Evolutionary conservation across 768 basidiomycete species (phyloP), one percentile per base, ranked within the genome.

Genomic region (Hericium alpestre): DNA sequence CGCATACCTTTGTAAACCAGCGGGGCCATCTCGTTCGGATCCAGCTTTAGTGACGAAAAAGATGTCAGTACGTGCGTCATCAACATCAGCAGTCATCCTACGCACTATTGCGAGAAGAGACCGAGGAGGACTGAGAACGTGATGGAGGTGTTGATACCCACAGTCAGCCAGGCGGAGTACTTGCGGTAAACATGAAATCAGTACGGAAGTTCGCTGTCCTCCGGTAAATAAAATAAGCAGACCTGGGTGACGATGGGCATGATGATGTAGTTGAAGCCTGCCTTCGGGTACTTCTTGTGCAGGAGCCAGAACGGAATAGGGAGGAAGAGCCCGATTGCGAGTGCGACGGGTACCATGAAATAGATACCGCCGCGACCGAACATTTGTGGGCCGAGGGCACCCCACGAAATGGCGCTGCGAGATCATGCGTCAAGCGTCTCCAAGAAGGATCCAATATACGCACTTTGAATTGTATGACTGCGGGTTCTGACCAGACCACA

Each of bases 271-370:
- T 71, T 63, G 51, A 65, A 55, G 1, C 61, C 23, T 18, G 57
- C 27, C 56, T 67, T 65, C n/a, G 72, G 70, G 54, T 58, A 70
- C 56, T 60, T 63, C 56, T 62, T 55, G 58, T 70, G 69, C 11
- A 63, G 58, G 41, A 73, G 38, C 58, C 64, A 72, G 67, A 69
- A 69, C 16, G 71, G 72, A 38, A 73, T 54, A 10, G 72, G 72
- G 10, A 70, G 61, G 51, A 64, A 60, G 51, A 70, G 63, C 12
- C 70, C 70, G 54, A 71, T 60, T 41, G 64, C 56, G 53, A 69
- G 65, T 11, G 65, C 60, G 52, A 65, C 32, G 3, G 72, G 65
- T 20, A 66, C 67, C 62, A 64, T 65, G 49, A 63, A 55, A 62
- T 70, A 68, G 37, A 20, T 51, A 7, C 53, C 58, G 18, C 63